Evolutionary conservation across 2,329 filamentous ascomycete genomes (phyloP), one percentile per base, ranked within the genome.

Genomic region (Aspergillus sergii): DNA sequence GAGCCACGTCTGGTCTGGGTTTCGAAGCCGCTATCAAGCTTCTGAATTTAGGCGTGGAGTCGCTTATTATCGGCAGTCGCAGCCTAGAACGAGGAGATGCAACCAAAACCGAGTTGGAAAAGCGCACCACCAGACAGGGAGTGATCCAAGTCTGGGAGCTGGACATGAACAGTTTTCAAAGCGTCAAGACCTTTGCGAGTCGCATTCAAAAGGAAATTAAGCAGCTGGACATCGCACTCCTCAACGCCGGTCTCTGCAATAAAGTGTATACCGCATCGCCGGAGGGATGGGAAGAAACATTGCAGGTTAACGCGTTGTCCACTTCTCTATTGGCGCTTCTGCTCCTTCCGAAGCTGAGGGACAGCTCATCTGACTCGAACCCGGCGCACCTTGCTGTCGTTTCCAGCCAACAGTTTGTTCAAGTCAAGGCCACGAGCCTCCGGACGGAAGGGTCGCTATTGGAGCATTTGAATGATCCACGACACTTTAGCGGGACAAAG

Each of bases 231-330:
- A 75, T 81, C 21, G 81, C 76, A 2, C 66, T 84, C 1, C 71
- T 84, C 2, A 83, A 83, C 62, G 81, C 81, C 0, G 81, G 81
- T n/a, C 58, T 81, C 6, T 78, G 78, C 64, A 76, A 78, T 53
- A 71, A 76, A 16, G 69, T 75, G 26, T 82, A 78, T 64, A 66
- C 62, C 3, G 61, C 69, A 1, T 78, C 78, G 0, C 56, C 72
- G 2, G 80, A 82, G 36, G 84, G 81, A 7, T 86, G 80, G 76
- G 84, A 86, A 62, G 76, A 81, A 59, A 83, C 80, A 1, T 66
- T 89, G 12, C 86, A 89, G 70, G 83, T 88, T 66, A 88, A 89
- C 69, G 79, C 82, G 1, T 74, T 89, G 2, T 86, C 85, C 2
- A 89, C 85, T 1, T 78, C 81, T 8, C 76, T 88, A 1, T 74